phyloP scores from a whole-genome alignment of 148 eudicot species.

The Heliosperma pusillum region DNA sequence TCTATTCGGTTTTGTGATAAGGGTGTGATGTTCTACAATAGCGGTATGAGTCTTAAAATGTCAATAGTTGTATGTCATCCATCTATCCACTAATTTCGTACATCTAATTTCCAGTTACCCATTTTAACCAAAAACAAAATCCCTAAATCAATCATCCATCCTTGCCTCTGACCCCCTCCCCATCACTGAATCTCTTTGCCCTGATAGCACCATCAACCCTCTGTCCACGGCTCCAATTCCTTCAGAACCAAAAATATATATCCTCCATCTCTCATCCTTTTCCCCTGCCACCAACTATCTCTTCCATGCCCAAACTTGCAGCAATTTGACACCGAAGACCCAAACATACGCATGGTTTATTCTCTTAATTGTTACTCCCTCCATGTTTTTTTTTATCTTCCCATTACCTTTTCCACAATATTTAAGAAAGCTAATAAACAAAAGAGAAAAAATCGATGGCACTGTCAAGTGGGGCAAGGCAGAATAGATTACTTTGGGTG shows the following conservation, averaged over 20 bases:
- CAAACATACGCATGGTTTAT: neutral
- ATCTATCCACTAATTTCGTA: neutral
- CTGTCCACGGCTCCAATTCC: neutral
- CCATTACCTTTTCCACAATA: too few species aligned
- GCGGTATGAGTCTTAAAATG: neutral
- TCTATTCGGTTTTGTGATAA: slow-evolving; percentile 3
- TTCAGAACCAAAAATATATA: neutral
- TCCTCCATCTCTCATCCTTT: neutral
- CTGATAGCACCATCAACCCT: neutral
- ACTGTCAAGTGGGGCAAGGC: too few species aligned
- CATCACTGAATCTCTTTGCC: neutral
- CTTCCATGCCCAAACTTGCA: neutral
- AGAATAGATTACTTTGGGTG: too few species aligned
- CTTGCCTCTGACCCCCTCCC: neutral
- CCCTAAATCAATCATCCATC: neutral
- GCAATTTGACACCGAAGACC: neutral
- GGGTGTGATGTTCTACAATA: neutral
- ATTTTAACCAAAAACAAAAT: neutral
- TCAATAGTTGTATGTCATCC: neutral
- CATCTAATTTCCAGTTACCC: neutral
- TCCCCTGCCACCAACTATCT: neutral
- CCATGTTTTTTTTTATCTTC: too few species aligned
- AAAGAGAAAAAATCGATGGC: too few species aligned
- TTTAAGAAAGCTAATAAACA: too few species aligned
- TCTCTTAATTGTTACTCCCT: too few species aligned